Base-by-base conservation (phyloP, 2,329 filamentous ascomycete genomes). In the Claviceps spartinae region DNA sequence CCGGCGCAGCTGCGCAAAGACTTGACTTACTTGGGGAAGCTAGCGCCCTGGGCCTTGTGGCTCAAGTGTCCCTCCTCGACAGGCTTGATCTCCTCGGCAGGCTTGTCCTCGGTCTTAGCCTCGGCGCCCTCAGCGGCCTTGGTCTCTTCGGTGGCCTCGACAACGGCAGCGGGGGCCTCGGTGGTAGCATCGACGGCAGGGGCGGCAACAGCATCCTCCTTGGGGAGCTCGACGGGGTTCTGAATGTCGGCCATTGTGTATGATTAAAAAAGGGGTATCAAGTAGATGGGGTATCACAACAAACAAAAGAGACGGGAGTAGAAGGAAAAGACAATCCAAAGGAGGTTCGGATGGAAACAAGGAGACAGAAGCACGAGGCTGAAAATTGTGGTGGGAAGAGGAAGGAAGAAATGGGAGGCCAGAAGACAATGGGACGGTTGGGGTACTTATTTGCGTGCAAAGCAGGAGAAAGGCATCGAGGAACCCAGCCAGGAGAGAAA, bases 31-130 rank as follows among this genome's bases (percentile, higher is more conserved):
- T 94, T 96, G 74, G 91, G 84, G 67, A 80, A 82, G 71, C 75
- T 78, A 58, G 90, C 78, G 66, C 87, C 87, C 55, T 86, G 84
- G 54, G 81, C 85, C 82, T 96, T 95, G 84, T 95, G 88, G 69
- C 86, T 86, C 51, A 97, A 80, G 61, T 81, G 75, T 56, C 90
- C 91, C 71, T 94, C 89, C 67, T 86, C 84, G 56, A 91, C 77
- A 56, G 86, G 85, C 72, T 83, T 82, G 50, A 73, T 69, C 65
- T 79, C 78, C 42, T 71, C 69, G 37, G 60, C 66, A 36, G 75
- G 67, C 52, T 71, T 69, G 58, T 65, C 72, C 57, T 70, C 68
- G 45, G 65, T 65, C 53, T 64, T 58, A 60, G 74, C 70, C 60
- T 73, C 69, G 48, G 60, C 62, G 50, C 14, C 49, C n/a, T 65